phyloP scores from a whole-genome alignment of 192 early-diverging fungal genomes.

The Helicostylum pulchrum region DNA sequence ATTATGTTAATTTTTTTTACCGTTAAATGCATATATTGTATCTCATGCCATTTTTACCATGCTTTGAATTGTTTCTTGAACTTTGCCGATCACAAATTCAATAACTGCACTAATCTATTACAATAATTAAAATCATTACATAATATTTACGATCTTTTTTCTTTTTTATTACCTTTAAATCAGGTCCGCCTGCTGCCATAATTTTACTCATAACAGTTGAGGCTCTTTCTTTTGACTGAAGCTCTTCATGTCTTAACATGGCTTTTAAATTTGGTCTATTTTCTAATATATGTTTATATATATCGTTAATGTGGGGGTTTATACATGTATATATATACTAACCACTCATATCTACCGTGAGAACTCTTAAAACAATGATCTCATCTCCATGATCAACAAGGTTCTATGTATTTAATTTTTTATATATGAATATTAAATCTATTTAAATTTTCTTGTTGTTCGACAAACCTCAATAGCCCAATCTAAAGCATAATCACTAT shows the following conservation, averaged over 20 bases:
- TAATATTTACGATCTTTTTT: neutral
- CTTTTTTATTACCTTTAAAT: conserved; percentile 30
- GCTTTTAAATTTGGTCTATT: conserved; percentile 24
- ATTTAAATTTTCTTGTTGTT: too few relatives aligned
- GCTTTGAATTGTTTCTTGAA: conserved; percentile 53
- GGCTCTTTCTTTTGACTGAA: conserved; percentile 38
- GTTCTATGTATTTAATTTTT: conserved; percentile 15
- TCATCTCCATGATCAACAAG: conserved; percentile 56
- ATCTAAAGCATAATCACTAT: conserved; percentile 47
- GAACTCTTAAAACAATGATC: conserved; percentile 29
- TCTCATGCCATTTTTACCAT: conserved; percentile 37
- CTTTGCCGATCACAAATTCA: conserved; percentile 50
- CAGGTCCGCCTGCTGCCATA: conserved; percentile 23
- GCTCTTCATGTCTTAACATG: conserved; percentile 25
- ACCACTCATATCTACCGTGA: conserved; percentile 32
- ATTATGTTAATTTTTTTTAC: conserved; percentile 2
- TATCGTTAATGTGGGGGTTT: neutral
- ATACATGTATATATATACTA: neutral
- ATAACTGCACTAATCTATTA: conserved; percentile 51
- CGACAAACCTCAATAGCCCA: conserved; percentile 43
- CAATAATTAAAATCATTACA: neutral
- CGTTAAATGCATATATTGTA: neutral
- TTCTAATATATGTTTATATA: conserved; percentile 16
- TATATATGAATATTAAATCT: neutral
- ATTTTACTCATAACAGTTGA: conserved; percentile 36